A percentile compares a stretch with the other conserved stretches of the same genome.
Conservation (phyloP, 1,284 basidiomycete species). For the Apiotrichum siamense region DNA sequence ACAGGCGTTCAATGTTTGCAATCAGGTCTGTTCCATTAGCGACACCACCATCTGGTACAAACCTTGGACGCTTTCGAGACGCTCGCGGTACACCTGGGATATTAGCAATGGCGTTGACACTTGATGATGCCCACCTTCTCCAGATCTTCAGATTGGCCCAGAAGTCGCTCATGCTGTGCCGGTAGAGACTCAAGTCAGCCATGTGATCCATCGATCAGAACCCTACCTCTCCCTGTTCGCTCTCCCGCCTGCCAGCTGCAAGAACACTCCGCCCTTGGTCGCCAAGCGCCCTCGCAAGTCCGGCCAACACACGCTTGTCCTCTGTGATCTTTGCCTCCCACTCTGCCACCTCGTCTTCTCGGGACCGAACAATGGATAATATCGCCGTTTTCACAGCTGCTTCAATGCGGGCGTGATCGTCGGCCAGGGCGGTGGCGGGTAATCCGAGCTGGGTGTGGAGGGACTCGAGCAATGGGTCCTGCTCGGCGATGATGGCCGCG, state of each 20-base stretch:
- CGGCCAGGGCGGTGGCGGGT: slow-evolving; percentile 28
- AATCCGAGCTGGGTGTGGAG: slow-evolving; percentile 39
- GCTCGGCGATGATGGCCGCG: slow-evolving; percentile 38
- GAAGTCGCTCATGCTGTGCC: slow-evolving; percentile 30
- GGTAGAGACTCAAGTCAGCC: slow-evolving; percentile 26
- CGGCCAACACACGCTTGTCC: slow-evolving; percentile 23
- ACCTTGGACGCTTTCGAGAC: slow-evolving; percentile 33
- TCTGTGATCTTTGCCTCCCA: slow-evolving; percentile 34
- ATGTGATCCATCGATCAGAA: not conserved
- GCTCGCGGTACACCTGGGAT: slow-evolving; percentile 35
- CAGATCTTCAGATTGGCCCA: slow-evolving; percentile 30
- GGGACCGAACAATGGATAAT: slow-evolving; percentile 30
- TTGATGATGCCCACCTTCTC: slow-evolving; percentile 24
- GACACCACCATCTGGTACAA: not conserved
- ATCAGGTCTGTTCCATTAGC: slow-evolving; percentile 12
- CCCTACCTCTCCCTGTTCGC: slow-evolving; percentile 28
- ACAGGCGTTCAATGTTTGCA: slow-evolving; percentile 23
- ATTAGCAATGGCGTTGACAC: not conserved
- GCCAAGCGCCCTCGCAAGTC: slow-evolving; percentile 33
- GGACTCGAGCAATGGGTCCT: slow-evolving; percentile 35
- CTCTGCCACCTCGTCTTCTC: slow-evolving; percentile 40
- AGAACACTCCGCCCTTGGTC: slow-evolving; percentile 32
- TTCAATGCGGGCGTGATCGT: slow-evolving; percentile 38
- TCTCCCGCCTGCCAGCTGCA: slow-evolving; percentile 25
- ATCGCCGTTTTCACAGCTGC: slow-evolving; percentile 38